These are phyloP conservation scores for Catharanthus roseus DNA, from an alignment of 257 asterid genomes.

Conservation along the genomic window DNA sequence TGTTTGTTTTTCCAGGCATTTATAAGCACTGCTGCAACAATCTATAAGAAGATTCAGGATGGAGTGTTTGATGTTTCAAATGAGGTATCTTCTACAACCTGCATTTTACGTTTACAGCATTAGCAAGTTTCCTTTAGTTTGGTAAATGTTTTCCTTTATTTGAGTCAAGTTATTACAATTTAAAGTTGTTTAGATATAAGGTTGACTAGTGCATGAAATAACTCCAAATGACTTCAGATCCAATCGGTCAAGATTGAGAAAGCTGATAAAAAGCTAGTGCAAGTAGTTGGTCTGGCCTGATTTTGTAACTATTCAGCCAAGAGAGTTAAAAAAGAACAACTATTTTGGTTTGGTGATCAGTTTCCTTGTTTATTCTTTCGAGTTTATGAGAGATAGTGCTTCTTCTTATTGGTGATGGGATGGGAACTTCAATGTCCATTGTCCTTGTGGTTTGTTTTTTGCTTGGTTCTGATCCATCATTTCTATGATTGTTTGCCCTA, in stretches of 20 bases:
- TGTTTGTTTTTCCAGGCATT: constrained; percentile 57
- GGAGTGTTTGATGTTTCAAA: constrained; percentile 91
- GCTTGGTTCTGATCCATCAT: background rate
- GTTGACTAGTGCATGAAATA: background rate
- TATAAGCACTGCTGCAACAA: constrained; percentile 74
- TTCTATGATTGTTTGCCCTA: background rate
- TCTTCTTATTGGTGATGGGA: background rate
- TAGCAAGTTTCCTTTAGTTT: background rate
- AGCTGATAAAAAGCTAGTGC: background rate
- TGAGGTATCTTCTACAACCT: constrained; percentile 47
- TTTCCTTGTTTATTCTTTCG: background rate
- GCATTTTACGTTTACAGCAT: background rate
- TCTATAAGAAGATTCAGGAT: constrained; percentile 91
- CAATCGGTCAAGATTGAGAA: background rate
- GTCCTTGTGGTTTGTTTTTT: background rate
- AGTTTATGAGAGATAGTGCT: background rate
- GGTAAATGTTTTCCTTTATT: background rate
- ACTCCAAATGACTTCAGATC: background rate
- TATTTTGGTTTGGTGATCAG: background rate
- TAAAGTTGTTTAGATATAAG: background rate
- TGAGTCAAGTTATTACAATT: background rate
- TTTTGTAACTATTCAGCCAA: background rate
- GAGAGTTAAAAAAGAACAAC: background rate
- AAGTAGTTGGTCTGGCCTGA: background rate
- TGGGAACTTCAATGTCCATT: background rate